Percentiles rank a stretch among this genome's conserved stretches.
phyloP scores from a whole-genome alignment of 495 filamentous ascomycete genomes.

The Xylaria sp. region DNA sequence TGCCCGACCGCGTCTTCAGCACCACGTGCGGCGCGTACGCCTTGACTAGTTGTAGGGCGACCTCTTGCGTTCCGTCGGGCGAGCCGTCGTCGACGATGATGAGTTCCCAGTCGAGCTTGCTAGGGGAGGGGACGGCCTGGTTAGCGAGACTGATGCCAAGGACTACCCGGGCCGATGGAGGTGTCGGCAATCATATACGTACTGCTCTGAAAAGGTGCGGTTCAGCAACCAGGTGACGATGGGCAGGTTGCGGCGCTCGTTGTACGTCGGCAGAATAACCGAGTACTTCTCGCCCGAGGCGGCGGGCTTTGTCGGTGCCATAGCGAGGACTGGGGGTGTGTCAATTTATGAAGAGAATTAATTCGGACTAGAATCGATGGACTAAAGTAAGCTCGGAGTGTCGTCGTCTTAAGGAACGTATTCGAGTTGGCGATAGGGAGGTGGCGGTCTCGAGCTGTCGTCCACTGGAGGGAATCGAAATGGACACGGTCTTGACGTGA shows the following conservation, averaged over 20 bases:
- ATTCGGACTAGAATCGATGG: not conserved
- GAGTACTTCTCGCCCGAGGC: constrained; percentile 79
- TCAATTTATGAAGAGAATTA: constrained; percentile 5
- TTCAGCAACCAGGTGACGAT: constrained; percentile 94
- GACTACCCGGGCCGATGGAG: not conserved
- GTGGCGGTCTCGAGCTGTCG: constrained; percentile 27
- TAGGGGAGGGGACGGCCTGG: constrained; percentile 39
- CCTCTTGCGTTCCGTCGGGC: constrained; percentile 89
- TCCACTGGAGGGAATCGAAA: constrained; percentile 23
- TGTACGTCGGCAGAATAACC: constrained; percentile 96
- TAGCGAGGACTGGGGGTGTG: constrained; percentile 16
- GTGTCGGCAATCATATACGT: constrained; percentile 35
- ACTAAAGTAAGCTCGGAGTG: not conserved
- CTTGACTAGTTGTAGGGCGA: constrained; percentile 87
- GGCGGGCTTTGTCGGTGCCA: constrained; percentile 47
- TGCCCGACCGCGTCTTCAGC: constrained; percentile 86
- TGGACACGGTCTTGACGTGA: constrained; percentile 38
- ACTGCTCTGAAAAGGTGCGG: constrained; percentile 87
- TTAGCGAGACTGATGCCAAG: not conserved
- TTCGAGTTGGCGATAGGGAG: constrained; percentile 35
- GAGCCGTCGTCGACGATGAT: constrained; percentile 98
- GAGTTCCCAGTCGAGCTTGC: constrained; percentile 96
- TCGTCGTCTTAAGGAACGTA: constrained; percentile 29
- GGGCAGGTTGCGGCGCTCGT: constrained; percentile 95
- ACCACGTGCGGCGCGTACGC: constrained; percentile 80